Evolutionary conservation across 495 filamentous ascomycete genomes (phyloP).

Genomic region (Trichoderma parareesei): DNA sequence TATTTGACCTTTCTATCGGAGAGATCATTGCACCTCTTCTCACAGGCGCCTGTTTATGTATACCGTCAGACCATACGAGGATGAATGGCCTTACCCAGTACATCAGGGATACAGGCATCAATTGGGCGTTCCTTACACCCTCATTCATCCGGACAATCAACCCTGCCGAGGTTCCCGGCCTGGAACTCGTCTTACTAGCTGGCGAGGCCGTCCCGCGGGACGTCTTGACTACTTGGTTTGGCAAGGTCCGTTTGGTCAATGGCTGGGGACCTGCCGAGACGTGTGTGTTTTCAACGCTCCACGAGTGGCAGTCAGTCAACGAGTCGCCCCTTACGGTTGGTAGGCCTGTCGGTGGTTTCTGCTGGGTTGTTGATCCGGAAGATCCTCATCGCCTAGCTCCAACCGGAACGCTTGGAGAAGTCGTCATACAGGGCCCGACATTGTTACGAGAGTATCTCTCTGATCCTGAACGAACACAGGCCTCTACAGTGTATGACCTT

Average conservation of each 20-base stretch:
- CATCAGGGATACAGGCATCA: constrained; percentile 16
- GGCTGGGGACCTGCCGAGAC: constrained; percentile 45
- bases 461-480: constrained; percentile 16
- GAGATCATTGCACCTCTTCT: constrained; percentile 2
- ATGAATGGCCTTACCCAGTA: neutral
- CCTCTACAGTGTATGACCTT: neutral
- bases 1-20: constrained; percentile 20
- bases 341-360: constrained; percentile 30
- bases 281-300: constrained; percentile 23
- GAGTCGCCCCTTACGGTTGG: constrained; percentile 27
- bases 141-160: constrained; percentile 14
- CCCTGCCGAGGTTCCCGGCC: constrained; percentile 16
- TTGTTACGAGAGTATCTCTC: constrained; percentile 41
- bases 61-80: neutral
- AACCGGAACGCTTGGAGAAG: constrained; percentile 51
- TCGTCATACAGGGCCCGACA: constrained; percentile 51
- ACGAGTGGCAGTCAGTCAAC: constrained; percentile 19
- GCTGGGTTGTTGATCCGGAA: constrained; percentile 50
- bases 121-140: constrained; percentile 14
- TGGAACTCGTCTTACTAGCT: constrained; percentile 17
- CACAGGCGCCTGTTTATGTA: neutral
- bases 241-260: constrained; percentile 30
- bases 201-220: constrained; percentile 18
- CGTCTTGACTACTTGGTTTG: constrained; percentile 9
- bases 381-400: constrained; percentile 47